A percentile compares a stretch with the other conserved stretches of the same genome.
Evolutionary conservation across 164 flowering plant species (phyloP).

Genomic region (Cinnamomum micranthum): DNA sequence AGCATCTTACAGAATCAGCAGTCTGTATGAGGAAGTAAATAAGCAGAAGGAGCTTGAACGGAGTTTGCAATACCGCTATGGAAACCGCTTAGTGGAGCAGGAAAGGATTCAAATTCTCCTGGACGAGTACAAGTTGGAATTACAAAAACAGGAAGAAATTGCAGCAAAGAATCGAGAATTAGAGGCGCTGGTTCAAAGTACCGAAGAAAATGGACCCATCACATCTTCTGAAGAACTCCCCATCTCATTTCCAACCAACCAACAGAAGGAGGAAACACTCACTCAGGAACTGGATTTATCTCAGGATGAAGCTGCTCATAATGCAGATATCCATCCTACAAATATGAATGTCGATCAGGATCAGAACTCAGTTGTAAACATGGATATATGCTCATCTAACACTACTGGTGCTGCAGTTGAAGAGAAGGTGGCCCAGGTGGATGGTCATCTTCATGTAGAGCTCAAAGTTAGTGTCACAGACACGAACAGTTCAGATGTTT

Average conservation of each 20-base stretch:
- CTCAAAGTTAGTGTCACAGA: constrained; percentile 4
- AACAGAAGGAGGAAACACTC: constrained; percentile 8
- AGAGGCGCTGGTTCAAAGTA: not conserved
- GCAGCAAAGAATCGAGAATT: constrained; percentile 31
- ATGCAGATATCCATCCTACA: constrained; percentile 1
- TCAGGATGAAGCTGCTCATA: constrained; percentile 8
- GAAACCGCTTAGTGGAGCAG: constrained; percentile 51
- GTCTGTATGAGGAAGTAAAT: constrained; percentile 70
- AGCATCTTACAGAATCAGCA: constrained; percentile 61
- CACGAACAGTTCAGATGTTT: constrained; percentile 2
- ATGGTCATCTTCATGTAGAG: not conserved
- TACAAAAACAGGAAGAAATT: constrained; percentile 47
- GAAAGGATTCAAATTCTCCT: constrained; percentile 46
- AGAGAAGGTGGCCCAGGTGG: not conserved
- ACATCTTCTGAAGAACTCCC: constrained; percentile 7
- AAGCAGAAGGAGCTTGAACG: constrained; percentile 88
- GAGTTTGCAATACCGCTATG: constrained; percentile 65
- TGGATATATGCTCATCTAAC: constrained; percentile 4
- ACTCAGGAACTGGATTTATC: constrained; percentile 7
- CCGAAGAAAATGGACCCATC: constrained; percentile 7
- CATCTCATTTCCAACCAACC: constrained; percentile 2
- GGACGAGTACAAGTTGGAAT: constrained; percentile 38
- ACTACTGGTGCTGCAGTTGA: not conserved
- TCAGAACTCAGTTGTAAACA: not conserved
- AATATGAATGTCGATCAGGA: constrained; percentile 16